Evolutionary conservation across 441 rosid genomes (phyloP).

Genomic region (Populus tomentosa): DNA sequence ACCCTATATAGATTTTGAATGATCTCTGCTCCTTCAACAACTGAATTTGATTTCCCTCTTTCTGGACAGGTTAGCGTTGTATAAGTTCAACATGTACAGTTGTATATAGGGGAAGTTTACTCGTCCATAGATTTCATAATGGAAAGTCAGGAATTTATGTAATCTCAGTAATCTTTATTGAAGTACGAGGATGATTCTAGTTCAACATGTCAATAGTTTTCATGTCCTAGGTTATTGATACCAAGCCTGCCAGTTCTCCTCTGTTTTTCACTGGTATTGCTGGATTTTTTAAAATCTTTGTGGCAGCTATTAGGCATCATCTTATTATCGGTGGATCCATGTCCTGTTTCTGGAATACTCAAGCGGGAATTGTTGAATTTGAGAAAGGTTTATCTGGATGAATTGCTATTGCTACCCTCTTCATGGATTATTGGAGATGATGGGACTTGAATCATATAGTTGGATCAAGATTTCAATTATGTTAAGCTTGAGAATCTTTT

Average conservation of each 20-base stretch:
- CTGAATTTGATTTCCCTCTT: conserved; percentile 3
- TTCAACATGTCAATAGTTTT: not conserved
- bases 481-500: not conserved
- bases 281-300: not conserved
- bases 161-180: conserved; percentile 3
- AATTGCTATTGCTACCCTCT: not conserved
- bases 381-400: not conserved
- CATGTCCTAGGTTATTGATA: not conserved
- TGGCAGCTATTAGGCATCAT: not conserved
- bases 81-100: not conserved
- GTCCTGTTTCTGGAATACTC: not conserved
- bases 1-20: not conserved
- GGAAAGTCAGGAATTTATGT: not conserved
- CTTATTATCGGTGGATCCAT: not conserved
- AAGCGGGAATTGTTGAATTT: not conserved
- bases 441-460: not conserved
- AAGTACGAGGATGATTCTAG: not conserved
- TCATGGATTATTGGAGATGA: not conserved
- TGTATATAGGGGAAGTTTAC: not conserved
- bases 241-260: not conserved
- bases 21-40: not conserved
- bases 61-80: not conserved
- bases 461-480: not conserved
- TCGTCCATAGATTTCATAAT: not conserved
- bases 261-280: not conserved